Percentiles rank a stretch among this genome's conserved stretches.
These are phyloP conservation scores for Pseudogymnoascus sp. DNA, from an alignment of 2,329 filamentous ascomycete genomes.

Conservation along the genomic window DNA sequence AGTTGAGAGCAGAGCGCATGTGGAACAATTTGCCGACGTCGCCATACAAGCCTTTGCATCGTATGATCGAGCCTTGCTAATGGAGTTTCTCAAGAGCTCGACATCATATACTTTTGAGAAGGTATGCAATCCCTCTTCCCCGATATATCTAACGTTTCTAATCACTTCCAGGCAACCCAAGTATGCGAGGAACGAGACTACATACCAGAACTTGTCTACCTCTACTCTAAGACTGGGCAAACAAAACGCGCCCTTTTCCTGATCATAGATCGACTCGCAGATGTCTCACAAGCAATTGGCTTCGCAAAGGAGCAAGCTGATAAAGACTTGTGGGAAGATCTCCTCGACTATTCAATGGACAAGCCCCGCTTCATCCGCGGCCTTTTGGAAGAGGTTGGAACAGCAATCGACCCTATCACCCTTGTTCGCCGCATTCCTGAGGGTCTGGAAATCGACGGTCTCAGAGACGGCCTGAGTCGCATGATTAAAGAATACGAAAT, in stretches of 20 bases:
- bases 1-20: slow-evolving; percentile 57
- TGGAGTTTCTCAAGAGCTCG: slow-evolving; percentile 79
- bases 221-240: slow-evolving; percentile 91
- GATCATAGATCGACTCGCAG: slow-evolving; percentile 86
- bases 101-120: slow-evolving; percentile 84
- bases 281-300: slow-evolving; percentile 85
- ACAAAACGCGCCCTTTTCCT: slow-evolving; percentile 85
- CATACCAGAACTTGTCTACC: slow-evolving; percentile 87
- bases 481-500: slow-evolving; percentile 96
- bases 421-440: slow-evolving; percentile 87
- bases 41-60: slow-evolving; percentile 79
- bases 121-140: slow-evolving; percentile 29
- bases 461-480: slow-evolving; percentile 78
- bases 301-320: slow-evolving; percentile 94
- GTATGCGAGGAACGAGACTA: slow-evolving; percentile 77
- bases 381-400: slow-evolving; percentile 87
- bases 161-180: slow-evolving; percentile 48
- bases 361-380: slow-evolving; percentile 91
- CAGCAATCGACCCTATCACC: slow-evolving; percentile 83
- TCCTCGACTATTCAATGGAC: slow-evolving; percentile 94
- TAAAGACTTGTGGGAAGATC: slow-evolving; percentile 86
- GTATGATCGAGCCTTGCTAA: slow-evolving; percentile 71
- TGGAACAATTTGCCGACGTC: slow-evolving; percentile 81
- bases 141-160: slow-evolving; percentile 11
- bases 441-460: slow-evolving; percentile 82